These are phyloP conservation scores for Cadophora sp. DNA, from an alignment of 2,329 filamentous ascomycete species.

Conservation along the genomic window DNA sequence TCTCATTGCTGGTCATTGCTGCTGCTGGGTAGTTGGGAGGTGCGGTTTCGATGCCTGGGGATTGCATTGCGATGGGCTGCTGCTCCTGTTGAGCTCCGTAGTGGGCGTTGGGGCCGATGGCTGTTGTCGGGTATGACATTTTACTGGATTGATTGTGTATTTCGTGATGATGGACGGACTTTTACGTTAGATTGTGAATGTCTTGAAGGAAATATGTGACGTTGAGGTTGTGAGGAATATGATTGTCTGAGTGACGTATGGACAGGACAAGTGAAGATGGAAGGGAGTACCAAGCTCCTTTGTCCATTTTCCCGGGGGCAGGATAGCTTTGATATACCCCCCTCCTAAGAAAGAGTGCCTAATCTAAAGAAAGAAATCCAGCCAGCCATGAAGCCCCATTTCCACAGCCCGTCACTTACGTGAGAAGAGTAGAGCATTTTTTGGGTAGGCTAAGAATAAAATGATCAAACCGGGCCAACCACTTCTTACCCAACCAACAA, in stretches of 20 bases:
- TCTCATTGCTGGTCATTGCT: conserved; percentile 4
- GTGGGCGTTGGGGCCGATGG: not conserved
- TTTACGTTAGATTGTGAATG: not conserved
- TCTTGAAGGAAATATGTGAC: not conserved
- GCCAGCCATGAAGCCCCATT: not conserved
- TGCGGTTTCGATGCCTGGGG: conserved; percentile 15
- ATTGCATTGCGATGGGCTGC: conserved; percentile 9
- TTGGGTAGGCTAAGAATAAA: not conserved
- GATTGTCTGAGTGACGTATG: not conserved
- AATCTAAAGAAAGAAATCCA: not conserved
- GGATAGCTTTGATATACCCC: conserved; percentile 14
- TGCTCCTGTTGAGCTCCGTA: conserved; percentile 4
- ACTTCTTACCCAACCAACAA: not conserved
- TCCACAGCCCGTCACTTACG: conserved; percentile 8
- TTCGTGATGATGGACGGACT: not conserved
- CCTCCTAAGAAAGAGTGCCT: not conserved
- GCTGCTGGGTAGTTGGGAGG: conserved; percentile 19
- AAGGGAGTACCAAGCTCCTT: not conserved
- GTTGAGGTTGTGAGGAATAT: not conserved
- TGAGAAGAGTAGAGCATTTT: not conserved
- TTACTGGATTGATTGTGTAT: not conserved
- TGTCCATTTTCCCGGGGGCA: not conserved
- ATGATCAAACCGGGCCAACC: not conserved
- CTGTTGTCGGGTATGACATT: conserved; percentile 9
- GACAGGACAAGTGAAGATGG: not conserved